phyloP scores from a whole-genome alignment of 106 monocot genomes.

The Dendrobium nobile region DNA sequence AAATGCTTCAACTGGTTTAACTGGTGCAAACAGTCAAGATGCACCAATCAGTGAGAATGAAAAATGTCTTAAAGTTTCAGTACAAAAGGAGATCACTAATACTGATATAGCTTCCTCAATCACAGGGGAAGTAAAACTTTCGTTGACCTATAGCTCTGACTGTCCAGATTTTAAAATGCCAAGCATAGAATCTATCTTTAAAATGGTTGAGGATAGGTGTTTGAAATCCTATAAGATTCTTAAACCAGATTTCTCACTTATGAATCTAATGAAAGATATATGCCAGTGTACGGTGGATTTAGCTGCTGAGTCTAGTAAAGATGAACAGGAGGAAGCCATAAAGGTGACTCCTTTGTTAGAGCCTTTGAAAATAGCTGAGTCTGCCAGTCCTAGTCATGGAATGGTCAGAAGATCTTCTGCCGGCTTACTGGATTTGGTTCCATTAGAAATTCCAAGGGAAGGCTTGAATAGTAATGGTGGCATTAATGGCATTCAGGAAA shows the following conservation, averaged over 20 bases:
- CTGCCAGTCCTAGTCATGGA: not conserved
- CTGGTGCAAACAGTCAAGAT: not conserved
- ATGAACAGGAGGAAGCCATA: constrained; percentile 9
- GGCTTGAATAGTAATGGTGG: not conserved
- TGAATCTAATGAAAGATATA: constrained; percentile 41
- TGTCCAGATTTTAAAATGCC: constrained; percentile 25
- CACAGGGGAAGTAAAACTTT: constrained; percentile 39
- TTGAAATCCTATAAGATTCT: constrained; percentile 34
- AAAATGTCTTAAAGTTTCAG: not conserved
- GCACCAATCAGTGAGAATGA: not conserved
- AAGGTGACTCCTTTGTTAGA: constrained; percentile 18
- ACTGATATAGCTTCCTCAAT: constrained; percentile 50
- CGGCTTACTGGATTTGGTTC: not conserved
- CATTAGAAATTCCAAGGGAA: not conserved
- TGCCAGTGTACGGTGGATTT: constrained; percentile 34
- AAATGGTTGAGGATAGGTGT: constrained; percentile 38
- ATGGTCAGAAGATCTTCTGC: not conserved
- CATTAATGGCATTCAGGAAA: not conserved
- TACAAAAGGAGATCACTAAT: constrained; percentile 2
- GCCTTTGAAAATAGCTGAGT: not conserved
- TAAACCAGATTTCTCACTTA: constrained; percentile 36
- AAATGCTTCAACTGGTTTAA: not conserved
- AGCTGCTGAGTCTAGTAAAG: constrained; percentile 20
- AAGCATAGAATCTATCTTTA: constrained; percentile 29
- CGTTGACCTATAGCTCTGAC: constrained; percentile 20